A percentile compares a stretch with the other conserved stretches of the same genome.
These are phyloP conservation scores for Malassezia obtusa DNA, from an alignment of 1,284 basidiomycete genomes.

Conservation along the genomic window DNA sequence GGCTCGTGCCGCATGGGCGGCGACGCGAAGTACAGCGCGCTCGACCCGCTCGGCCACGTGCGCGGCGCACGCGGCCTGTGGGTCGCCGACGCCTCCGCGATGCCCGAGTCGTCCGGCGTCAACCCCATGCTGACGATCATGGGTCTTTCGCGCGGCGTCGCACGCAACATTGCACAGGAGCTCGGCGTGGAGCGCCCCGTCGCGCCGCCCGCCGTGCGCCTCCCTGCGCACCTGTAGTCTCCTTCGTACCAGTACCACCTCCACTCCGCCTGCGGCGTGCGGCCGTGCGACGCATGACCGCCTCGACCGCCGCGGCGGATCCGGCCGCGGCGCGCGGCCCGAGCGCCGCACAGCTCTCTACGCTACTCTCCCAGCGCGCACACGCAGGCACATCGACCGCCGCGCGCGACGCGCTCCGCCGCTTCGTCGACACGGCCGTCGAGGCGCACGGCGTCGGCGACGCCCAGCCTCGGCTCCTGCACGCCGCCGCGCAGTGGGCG, in stretches of 20 bases:
- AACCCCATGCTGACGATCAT: slow-evolving; percentile 52
- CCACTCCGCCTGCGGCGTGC: no score
- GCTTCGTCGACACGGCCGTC: no score
- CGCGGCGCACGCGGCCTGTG: slow-evolving; percentile 51
- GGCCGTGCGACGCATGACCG: no score
- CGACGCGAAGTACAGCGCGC: slow-evolving; percentile 43
- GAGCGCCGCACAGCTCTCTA: no score
- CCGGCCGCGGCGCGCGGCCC: no score
- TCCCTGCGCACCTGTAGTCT: not conserved
- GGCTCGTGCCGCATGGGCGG: slow-evolving; percentile 50
- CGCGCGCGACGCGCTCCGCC: no score
- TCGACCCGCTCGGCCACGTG: slow-evolving; percentile 49
- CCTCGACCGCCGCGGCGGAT: no score
- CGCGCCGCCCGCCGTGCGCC: not conserved
- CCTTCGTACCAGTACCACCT: not conserved
- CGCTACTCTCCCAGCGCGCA: no score
- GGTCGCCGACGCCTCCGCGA: slow-evolving; percentile 50
- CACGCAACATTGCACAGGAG: slow-evolving; percentile 40
- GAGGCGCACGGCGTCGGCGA: no score
- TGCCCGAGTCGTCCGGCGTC: slow-evolving; percentile 51
- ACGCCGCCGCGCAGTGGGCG: not conserved
- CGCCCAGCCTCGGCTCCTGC: not conserved
- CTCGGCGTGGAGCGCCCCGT: slow-evolving; percentile 25
- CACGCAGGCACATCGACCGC: no score
- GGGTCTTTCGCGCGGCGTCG: slow-evolving; percentile 36